Base-by-base conservation (phyloP, 441 rosid species). In the Geranium incanum region DNA sequence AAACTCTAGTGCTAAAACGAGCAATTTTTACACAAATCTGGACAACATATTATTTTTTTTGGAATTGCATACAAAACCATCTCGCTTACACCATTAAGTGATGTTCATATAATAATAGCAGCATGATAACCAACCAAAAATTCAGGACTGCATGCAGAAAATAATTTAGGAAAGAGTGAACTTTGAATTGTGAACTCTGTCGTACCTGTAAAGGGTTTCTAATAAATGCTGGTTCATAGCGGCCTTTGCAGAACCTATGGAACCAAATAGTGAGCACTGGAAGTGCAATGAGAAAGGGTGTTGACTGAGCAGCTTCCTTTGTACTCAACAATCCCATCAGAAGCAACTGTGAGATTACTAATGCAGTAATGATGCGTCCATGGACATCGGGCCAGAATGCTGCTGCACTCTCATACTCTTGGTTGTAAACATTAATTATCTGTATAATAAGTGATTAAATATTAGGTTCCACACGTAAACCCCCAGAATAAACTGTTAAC, bases 371-470 rank as follows among this genome's bases (percentile, higher is more conserved):
- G 41, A 95, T 48, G 43, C 97, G 93, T 15, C 89, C 89, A 67
- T 95, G 98, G 68, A 95, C 94, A 67, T 86, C 97, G 3, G 95
- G 99, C 99, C 97, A 88, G 82, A 90, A 95, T 74, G 88, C 89
- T 33, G 95, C 97, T 0, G 70, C 97, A 43, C 99, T 92, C 79
- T 95, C 99, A 13, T 95, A 95, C 80, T 86, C 84, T 66, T 95
- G 96, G 76, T 86, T 85, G 81, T 92, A 90, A 72, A 95, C 98
- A 70, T 95, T 95, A 75, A 95, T 95, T 69, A 95, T 87, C 99
- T 95, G 84, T 78, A 78, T 45, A 65, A n/a, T 64, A 15, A 70
- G 75, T 71, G 36, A 41, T 28, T 28, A 28, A 28, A 28, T 28
- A 28, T 28, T 28, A 28, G 1, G 33, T 28, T 28, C 33, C 33